A percentile compares a stretch with the other conserved stretches of the same genome.
phyloP scores from a whole-genome alignment of 1,139 yeast genomes.

The Sugiyamaella novakii region DNA sequence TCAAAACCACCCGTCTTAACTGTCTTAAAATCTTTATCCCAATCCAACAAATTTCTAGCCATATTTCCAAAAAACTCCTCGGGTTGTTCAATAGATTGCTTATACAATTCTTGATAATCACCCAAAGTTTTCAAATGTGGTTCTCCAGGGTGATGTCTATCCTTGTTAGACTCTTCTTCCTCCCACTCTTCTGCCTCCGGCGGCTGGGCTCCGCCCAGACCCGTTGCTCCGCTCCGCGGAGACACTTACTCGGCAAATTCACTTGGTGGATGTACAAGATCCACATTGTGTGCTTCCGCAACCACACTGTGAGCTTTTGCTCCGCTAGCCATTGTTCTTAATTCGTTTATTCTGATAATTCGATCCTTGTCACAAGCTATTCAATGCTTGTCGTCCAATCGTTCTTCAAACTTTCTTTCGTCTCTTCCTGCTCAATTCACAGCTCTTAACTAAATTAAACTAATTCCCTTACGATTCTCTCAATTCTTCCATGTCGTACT shows the following conservation, averaged over 20 bases:
- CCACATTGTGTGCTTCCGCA: slow-evolving; percentile 37
- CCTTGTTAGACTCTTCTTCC: slow-evolving; percentile 6
- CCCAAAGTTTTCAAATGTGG: slow-evolving; percentile 51
- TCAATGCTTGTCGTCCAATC: too few relatives aligned
- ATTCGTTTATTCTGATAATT: too few relatives aligned
- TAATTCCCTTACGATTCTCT: too few relatives aligned
- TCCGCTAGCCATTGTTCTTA: slow-evolving; percentile 9
- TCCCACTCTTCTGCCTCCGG: neutral
- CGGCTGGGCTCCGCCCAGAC: too few relatives aligned
- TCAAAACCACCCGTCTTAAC: slow-evolving; percentile 69
- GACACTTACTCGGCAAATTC: slow-evolving; percentile 47
- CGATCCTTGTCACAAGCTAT: too few relatives aligned
- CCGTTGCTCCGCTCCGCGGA: slow-evolving; percentile 1
- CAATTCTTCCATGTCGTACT: too few relatives aligned
- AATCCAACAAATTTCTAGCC: slow-evolving; percentile 74
- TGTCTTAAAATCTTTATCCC: slow-evolving; percentile 81
- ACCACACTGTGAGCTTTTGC: slow-evolving; percentile 29
- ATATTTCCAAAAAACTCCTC: slow-evolving; percentile 77
- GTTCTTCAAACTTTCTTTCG: too few relatives aligned
- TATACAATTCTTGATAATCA: slow-evolving; percentile 71
- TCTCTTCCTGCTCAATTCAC: too few relatives aligned
- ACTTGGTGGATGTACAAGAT: slow-evolving; percentile 52
- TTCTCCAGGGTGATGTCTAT: slow-evolving; percentile 39
- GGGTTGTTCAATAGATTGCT: slow-evolving; percentile 78
- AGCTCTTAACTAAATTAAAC: too few relatives aligned